Evolutionary conservation across 306 rosid genomes (phyloP).

Genomic region (Cajanus cajan): DNA sequence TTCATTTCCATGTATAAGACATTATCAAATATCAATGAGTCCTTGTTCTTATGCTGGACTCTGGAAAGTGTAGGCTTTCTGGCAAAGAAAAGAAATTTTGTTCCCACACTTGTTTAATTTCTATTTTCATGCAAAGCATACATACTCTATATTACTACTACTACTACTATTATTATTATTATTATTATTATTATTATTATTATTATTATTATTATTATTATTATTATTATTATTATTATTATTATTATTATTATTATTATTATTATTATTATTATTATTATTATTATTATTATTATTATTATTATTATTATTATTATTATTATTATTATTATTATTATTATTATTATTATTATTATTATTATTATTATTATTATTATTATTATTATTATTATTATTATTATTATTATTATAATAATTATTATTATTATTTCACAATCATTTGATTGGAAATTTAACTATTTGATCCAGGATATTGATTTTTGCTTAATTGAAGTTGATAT

Average conservation of each 20-base stretch:
- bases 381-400: no score
- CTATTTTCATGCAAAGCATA: conserved; percentile 12
- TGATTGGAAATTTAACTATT: not conserved
- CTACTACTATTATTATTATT: no score
- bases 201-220: not conserved
- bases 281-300: no score
- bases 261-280: not conserved
- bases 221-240: no score
- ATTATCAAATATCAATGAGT: not conserved
- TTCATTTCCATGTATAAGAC: conserved; percentile 12
- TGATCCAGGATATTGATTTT: conserved; percentile 28
- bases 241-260: no score
- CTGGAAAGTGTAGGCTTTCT: not conserved
- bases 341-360: no score
- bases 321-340: no score
- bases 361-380: no score
- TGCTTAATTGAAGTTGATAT: conserved; percentile 24
- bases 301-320: not conserved
- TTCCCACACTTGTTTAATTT: conserved; percentile 4
- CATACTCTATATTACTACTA: no score
- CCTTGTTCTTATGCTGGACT: not conserved
- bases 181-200: no score
- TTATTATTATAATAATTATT: no score
- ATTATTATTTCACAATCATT: conserved; percentile 22
- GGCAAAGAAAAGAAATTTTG: not conserved